phyloP scores from a whole-genome alignment of 2,329 filamentous ascomycete genomes.

The Achaetomium macrosporum region DNA sequence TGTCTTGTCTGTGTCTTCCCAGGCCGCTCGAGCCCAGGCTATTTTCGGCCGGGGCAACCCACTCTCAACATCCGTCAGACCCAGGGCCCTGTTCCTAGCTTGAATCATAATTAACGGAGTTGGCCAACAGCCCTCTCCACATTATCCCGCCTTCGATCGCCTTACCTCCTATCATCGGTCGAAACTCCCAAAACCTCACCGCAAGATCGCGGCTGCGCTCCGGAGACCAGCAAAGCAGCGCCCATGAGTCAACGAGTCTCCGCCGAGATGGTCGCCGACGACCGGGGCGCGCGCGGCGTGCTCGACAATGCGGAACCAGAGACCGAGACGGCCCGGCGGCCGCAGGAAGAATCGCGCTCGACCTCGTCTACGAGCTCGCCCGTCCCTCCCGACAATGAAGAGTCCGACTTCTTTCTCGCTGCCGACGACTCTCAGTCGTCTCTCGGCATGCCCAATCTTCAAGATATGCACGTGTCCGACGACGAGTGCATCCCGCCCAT shows the following conservation, averaged over 20 bases:
- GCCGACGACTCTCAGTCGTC: slow-evolving; percentile 94
- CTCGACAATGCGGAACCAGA: slow-evolving; percentile 21
- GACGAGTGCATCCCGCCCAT: slow-evolving; percentile 71
- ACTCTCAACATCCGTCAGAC: slow-evolving; percentile 1
- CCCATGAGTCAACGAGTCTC: slow-evolving; percentile 22
- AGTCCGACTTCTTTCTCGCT: slow-evolving; percentile 86
- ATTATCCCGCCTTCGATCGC: slow-evolving; percentile 11
- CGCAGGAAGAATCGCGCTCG: slow-evolving; percentile 49
- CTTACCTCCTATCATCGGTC: slow-evolving; percentile 5
- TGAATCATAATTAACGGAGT: slow-evolving; percentile 16
- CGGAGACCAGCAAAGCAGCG: slow-evolving; percentile 7
- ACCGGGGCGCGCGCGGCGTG: slow-evolving; percentile 2
- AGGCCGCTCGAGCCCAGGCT: slow-evolving; percentile 7
- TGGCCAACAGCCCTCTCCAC: slow-evolving; percentile 19
- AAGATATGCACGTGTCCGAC: slow-evolving; percentile 64
- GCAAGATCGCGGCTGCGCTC: slow-evolving; percentile 11
- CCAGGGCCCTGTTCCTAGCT: slow-evolving; percentile 15
- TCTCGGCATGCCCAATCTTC: slow-evolving; percentile 71
- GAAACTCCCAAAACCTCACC: neutral
- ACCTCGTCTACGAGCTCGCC: slow-evolving; percentile 71
- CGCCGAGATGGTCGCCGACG: slow-evolving; percentile 21
- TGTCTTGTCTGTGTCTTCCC: neutral
- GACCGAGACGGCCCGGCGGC: slow-evolving; percentile 29
- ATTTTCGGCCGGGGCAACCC: slow-evolving; percentile 19
- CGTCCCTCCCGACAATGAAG: slow-evolving; percentile 72